Evolutionary conservation across 129 eudicot genomes (phyloP).

Genomic region (Chrysanthemum seticuspe): DNA sequence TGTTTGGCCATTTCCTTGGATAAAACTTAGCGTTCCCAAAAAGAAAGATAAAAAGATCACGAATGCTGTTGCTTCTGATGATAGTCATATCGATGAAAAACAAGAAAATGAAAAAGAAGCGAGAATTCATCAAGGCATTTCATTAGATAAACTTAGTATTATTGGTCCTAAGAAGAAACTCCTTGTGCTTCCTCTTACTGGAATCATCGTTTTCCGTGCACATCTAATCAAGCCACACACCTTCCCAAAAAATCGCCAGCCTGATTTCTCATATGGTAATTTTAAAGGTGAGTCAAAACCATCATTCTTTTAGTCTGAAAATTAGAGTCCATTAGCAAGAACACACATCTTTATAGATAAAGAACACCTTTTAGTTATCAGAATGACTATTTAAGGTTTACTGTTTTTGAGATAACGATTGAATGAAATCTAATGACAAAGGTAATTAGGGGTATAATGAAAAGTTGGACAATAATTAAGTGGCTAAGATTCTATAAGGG

Average conservation of each 20-base stretch:
- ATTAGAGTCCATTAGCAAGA: no score
- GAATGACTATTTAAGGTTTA: no score
- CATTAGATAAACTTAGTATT: constrained; percentile 34
- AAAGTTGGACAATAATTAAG: no score
- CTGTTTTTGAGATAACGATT: no score
- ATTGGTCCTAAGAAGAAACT: constrained; percentile 55
- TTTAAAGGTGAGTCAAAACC: constrained; percentile 24
- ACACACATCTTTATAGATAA: no score
- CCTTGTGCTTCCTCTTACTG: constrained; percentile 45
- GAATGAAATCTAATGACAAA: no score
- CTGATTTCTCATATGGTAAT: constrained; percentile 25
- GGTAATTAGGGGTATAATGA: no score
- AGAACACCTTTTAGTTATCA: no score
- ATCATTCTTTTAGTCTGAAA: no score
- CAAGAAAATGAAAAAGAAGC: constrained; percentile 14
- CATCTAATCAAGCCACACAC: constrained; percentile 6
- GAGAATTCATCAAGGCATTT: constrained; percentile 19
- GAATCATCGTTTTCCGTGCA: constrained; percentile 40
- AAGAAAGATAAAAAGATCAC: background rate
- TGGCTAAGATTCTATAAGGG: background rate
- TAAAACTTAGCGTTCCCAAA: background rate
- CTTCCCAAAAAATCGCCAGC: constrained; percentile 17
- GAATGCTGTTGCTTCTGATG: constrained; percentile 11
- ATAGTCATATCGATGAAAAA: background rate
- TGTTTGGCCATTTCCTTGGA: no score